A percentile compares a stretch with the other conserved stretches of the same genome.
phyloP scores from a whole-genome alignment of 345 rosid species.

The Eucalyptus sp. region DNA sequence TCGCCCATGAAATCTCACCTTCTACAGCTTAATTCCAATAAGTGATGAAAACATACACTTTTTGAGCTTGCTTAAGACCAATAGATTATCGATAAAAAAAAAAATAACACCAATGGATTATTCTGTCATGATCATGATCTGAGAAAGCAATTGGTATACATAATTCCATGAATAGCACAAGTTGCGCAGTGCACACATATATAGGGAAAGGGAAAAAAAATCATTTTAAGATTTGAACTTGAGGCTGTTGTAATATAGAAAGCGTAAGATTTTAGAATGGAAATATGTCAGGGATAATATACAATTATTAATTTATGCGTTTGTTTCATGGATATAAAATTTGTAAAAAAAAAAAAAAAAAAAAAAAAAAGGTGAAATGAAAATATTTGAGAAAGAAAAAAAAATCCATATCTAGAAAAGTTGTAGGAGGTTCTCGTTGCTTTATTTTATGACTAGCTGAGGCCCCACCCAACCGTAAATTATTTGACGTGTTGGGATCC shows the following conservation, averaged over 20 bases:
- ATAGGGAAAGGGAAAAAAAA: too few species aligned
- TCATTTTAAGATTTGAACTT: not conserved
- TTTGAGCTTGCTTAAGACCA: not conserved
- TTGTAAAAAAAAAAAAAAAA: not conserved
- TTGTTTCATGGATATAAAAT: not conserved
- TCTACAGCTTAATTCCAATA: fast-evolving
- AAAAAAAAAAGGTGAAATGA: not conserved
- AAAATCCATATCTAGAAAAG: not conserved
- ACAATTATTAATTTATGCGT: too few species aligned
- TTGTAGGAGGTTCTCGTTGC: not conserved
- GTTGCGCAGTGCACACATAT: not conserved
- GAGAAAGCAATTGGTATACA: not conserved
- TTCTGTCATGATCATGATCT: not conserved
- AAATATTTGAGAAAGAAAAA: not conserved
- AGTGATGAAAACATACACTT: not conserved
- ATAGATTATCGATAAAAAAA: not conserved
- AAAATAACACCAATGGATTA: not conserved
- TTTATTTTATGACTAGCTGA: not conserved
- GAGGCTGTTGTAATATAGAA: not conserved
- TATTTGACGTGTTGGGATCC: not conserved
- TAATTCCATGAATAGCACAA: not conserved
- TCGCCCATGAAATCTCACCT: not conserved
- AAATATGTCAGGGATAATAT: not conserved
- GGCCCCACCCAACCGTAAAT: not conserved
- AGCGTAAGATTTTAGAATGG: not conserved